Base-by-base conservation (phyloP, 2,329 filamentous ascomycete species). In the Seiridium cupressi region DNA sequence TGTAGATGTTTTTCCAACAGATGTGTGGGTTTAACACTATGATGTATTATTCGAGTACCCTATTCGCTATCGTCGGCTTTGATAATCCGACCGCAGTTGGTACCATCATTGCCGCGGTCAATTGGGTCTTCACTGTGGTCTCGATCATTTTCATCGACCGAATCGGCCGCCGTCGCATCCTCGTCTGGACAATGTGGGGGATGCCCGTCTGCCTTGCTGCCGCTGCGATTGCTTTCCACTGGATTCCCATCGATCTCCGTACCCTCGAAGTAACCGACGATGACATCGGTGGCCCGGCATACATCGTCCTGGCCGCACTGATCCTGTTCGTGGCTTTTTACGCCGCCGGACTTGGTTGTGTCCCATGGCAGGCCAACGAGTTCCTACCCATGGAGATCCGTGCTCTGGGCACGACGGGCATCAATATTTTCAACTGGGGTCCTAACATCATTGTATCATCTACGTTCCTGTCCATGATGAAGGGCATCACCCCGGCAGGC, bases 381-480 rank as follows among this genome's bases (percentile, higher is more conserved):
- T 71, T 81, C 36, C 72, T 80, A n/a, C 73, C 77, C 0, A 65
- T 78, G 18, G 77, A 80, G 59, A 76, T 80, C 13, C 72, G 79
- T 13, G 76, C 76, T 5, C 59, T 76, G 40, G 79, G 72, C 35
- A 79, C 76, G 0, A 80, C 79, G 76, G 64, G 77, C 70, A 69
- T 78, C 53, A 79, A 77, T 2, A 73, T 73, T 55, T 75, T 72
- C 5, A 73, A 69, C 63, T 76, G 77, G 77, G 74, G 70, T 9
- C 71, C 67, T 44, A 80, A 80, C 64, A 75, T 81, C 60, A 79
- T 81, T 58, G 73, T 81, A 54, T 70, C 76, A 18, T 78, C 74
- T 10, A 80, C 78, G 0, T 81, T 81, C 66, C 64, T 81, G 46
- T 75, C 76, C 3, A 76, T 76, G 75, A 79, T 80, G 71, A 73